These are phyloP conservation scores for Podaxis sp. DNA, from an alignment of 768 basidiomycete species.

Conservation along the genomic window DNA sequence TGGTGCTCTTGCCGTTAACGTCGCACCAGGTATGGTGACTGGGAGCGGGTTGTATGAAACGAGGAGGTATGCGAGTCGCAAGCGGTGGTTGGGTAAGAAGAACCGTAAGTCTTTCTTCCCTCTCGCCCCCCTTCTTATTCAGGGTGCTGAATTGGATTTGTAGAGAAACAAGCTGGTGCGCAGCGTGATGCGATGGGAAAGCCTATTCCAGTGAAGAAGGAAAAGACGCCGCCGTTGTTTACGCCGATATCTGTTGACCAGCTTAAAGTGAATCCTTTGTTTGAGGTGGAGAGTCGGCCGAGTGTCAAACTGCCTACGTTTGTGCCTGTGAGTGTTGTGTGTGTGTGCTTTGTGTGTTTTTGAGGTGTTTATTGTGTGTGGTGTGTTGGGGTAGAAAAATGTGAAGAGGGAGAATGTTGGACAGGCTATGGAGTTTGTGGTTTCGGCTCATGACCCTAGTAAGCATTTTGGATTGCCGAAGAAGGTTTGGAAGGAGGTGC, in stretches of 20 bases:
- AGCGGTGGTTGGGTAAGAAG: background rate
- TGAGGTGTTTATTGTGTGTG: background rate
- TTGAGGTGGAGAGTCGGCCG: background rate
- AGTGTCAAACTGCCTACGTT: constrained; percentile 11
- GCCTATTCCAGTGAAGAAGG: constrained; percentile 1
- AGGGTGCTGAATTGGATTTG: background rate
- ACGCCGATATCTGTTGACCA: constrained; percentile 14
- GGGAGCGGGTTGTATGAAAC: background rate
- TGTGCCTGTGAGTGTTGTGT: constrained; percentile 11
- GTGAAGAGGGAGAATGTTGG: constrained; percentile 39
- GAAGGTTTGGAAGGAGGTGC: constrained; percentile 69
- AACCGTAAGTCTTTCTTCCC: background rate
- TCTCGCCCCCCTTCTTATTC: background rate
- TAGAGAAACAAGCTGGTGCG: background rate
- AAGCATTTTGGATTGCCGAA: constrained; percentile 72
- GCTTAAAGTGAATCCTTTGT: constrained; percentile 1
- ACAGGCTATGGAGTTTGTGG: constrained; percentile 44
- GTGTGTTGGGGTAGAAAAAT: constrained; percentile 13
- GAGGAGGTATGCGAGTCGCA: constrained; percentile 4
- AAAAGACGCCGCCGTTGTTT: constrained; percentile 12
- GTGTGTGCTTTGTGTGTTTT: background rate
- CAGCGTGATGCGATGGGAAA: constrained; percentile 11
- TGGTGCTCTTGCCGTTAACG: background rate
- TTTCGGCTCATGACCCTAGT: constrained; percentile 48
- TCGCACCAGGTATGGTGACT: background rate